Conservation (phyloP, 192 early-diverging fungal species). For the Backusella tarrabulga region DNA sequence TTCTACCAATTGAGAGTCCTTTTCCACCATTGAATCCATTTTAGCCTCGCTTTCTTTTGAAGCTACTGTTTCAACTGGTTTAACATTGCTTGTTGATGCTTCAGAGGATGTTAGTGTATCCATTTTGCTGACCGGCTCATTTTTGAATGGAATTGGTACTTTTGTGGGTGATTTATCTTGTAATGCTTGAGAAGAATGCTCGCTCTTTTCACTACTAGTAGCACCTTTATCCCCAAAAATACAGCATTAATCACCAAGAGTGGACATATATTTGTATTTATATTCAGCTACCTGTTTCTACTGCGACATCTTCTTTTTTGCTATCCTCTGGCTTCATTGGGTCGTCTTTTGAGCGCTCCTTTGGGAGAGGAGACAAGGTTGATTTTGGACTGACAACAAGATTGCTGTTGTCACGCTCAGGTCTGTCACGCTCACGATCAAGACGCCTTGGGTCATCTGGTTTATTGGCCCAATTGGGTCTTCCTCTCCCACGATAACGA, state of each 20-base stretch:
- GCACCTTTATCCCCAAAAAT: neutral
- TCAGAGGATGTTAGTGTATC: neutral
- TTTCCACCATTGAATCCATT: neutral
- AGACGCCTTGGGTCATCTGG: neutral
- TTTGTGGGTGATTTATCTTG: neutral
- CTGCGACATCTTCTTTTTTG: neutral
- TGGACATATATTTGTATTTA: neutral
- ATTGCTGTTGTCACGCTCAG: neutral
- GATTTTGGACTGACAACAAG: neutral
- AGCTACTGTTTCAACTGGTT: neutral
- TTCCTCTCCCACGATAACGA: slow-evolving; percentile 18
- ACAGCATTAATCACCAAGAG: neutral
- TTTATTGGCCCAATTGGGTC: slow-evolving; percentile 9
- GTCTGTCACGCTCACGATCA: slow-evolving; percentile 10
- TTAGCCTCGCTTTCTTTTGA: neutral
- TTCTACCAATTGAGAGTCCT: neutral
- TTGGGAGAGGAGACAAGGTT: neutral
- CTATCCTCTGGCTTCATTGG: neutral
- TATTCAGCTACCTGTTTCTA: neutral
- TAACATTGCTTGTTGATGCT: neutral
- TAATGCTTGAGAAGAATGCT: neutral
- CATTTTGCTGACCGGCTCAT: neutral
- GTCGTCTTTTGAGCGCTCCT: neutral
- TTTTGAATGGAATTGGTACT: neutral
- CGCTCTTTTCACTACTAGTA: neutral